Conservation (phyloP, 2,329 filamentous ascomycete species). For the Pseudopyricularia javanii region DNA sequence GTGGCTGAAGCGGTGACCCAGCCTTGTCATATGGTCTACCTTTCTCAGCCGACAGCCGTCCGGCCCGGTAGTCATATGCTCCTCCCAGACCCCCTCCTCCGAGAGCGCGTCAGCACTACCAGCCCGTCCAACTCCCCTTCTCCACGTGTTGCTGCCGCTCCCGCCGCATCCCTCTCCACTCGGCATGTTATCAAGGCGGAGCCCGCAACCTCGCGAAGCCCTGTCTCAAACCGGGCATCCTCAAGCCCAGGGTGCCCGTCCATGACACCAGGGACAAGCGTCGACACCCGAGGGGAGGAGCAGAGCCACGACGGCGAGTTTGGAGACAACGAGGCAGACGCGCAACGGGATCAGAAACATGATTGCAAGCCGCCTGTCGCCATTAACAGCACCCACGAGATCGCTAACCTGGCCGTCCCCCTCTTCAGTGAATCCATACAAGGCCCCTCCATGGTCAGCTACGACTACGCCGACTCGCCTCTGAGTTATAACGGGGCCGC, state of each 20-base stretch:
- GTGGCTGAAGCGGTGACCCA: not conserved
- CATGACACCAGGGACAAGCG: not conserved
- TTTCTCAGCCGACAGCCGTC: not conserved
- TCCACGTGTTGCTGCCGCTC: not conserved
- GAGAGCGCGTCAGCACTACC: not conserved
- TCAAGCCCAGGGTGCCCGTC: not conserved
- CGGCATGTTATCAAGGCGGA: not conserved
- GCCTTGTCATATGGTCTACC: not conserved
- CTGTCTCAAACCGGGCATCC: not conserved
- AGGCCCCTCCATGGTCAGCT: not conserved
- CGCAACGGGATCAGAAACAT: not conserved
- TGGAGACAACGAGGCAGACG: not conserved
- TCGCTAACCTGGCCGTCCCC: not conserved
- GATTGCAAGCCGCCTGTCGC: not conserved
- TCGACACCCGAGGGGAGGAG: not conserved
- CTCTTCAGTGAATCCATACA: not conserved
- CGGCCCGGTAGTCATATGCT: not conserved
- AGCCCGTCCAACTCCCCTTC: not conserved
- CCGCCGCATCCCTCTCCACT: not conserved
- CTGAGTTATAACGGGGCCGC: not conserved
- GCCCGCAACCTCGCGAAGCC: not conserved
- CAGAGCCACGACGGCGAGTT: not conserved
- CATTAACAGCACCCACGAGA: not conserved
- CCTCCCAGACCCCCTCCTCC: not conserved
- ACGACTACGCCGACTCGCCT: not conserved